Evolutionary conservation across 108 stramenopile species (phyloP).

Genomic region (Nitzschia inconspicua): DNA sequence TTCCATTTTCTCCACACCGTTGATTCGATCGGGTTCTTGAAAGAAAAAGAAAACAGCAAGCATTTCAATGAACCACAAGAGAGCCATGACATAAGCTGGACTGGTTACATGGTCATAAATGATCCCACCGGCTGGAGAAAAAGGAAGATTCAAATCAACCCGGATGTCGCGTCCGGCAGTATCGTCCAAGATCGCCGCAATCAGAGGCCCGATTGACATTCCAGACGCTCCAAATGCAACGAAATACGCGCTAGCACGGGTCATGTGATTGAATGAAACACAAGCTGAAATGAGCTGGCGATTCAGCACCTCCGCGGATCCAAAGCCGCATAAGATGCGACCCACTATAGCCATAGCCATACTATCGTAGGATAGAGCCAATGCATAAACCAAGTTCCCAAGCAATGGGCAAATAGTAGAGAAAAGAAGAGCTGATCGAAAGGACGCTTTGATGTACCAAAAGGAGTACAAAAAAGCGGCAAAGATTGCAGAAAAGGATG

Average conservation of each 20-base stretch:
- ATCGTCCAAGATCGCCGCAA: conserved; percentile 60
- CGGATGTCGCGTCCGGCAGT: conserved; percentile 42
- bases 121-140: conserved; percentile 42
- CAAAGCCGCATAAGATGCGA: conserved; percentile 64
- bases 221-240: conserved; percentile 60
- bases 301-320: conserved; percentile 59
- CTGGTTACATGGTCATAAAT: conserved; percentile 45
- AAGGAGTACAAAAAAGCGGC: conserved; percentile 62
- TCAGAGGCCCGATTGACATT: conserved; percentile 66
- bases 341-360: conserved; percentile 52
- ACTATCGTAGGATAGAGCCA: conserved; percentile 50
- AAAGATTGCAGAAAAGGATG: conserved; percentile 60
- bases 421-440: conserved; percentile 51
- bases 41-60: conserved; percentile 42
- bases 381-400: conserved; percentile 58
- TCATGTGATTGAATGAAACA: conserved; percentile 48
- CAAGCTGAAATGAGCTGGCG: conserved; percentile 61
- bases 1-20: not conserved
- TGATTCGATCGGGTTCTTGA: conserved; percentile 57
- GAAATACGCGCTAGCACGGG: conserved; percentile 62
- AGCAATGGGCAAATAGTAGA: conserved; percentile 47
- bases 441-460: conserved; percentile 60
- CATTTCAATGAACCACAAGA: conserved; percentile 52
- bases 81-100: conserved; percentile 63
- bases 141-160: conserved; percentile 53